A percentile compares a stretch with the other conserved stretches of the same genome.
These are phyloP conservation scores for Sporobolomyces phaffii DNA, from an alignment of 768 basidiomycete species.

Conservation along the genomic window DNA sequence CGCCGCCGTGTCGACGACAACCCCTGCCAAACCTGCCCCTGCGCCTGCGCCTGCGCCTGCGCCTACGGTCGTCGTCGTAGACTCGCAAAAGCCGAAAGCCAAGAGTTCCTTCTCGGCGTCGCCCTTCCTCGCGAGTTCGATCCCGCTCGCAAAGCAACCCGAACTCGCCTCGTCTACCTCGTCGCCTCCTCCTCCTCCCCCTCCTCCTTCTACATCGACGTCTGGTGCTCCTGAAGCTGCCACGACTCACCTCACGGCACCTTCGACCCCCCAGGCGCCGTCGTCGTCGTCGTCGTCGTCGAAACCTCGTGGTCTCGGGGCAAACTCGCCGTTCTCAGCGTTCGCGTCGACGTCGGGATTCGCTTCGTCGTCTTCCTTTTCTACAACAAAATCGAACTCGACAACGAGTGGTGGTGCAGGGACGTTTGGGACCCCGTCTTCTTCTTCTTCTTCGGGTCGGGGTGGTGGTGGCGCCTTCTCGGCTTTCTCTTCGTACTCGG, in stretches of 20 bases:
- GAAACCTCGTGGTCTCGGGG: conserved; percentile 19
- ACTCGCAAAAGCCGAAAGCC: conserved; percentile 32
- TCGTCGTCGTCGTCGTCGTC: no score
- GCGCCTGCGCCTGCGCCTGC: background rate
- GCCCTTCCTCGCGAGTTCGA: conserved; percentile 9
- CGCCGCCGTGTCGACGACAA: conserved; percentile 18
- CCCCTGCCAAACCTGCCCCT: background rate
- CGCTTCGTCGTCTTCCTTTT: background rate
- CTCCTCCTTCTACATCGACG: background rate
- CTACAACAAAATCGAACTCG: no score
- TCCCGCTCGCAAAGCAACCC: conserved; percentile 3
- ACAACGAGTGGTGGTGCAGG: no score
- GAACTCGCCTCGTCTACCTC: background rate
- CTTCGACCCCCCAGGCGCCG: no score
- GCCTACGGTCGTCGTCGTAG: no score
- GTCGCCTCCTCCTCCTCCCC: background rate
- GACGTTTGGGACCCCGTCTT: no score
- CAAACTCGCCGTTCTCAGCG: conserved; percentile 25
- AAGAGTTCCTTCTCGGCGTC: conserved; percentile 24
- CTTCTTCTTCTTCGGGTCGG: no score
- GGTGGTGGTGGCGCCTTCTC: background rate
- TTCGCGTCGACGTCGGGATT: conserved; percentile 36
- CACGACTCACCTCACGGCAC: no score
- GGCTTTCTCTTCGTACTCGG: conserved; percentile 28
- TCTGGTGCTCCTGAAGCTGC: background rate